Evolutionary conservation across 768 basidiomycete species (phyloP).

Genomic region (Mycena haematopus): DNA sequence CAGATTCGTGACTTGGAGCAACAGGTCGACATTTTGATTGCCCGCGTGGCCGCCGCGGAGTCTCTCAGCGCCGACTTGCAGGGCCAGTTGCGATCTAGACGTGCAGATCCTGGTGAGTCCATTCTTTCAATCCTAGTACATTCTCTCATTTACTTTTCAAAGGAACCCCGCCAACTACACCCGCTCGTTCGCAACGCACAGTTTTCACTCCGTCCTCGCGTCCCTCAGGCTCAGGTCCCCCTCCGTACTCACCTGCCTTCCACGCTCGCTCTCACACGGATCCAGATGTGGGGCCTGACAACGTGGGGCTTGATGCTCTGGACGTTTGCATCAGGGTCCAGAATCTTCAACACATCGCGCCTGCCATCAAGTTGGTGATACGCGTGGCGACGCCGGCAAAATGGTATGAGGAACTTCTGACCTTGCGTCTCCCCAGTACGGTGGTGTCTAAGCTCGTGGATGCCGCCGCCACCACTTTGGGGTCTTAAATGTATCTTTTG

Average conservation of each 20-base stretch:
- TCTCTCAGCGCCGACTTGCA: background rate
- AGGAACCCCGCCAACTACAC: background rate
- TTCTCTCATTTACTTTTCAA: background rate
- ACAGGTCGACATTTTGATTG: background rate
- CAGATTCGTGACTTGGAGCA: background rate
- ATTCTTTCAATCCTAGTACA: background rate
- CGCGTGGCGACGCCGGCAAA: background rate
- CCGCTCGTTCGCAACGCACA: too few species aligned
- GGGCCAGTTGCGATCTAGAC: background rate
- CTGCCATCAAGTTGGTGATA: background rate
- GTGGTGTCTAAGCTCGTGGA: background rate
- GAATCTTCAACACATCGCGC: background rate
- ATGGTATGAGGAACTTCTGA: conserved; percentile 2
- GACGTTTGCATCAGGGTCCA: background rate
- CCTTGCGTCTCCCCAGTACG: background rate
- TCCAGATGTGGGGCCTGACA: too few species aligned
- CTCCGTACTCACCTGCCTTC: background rate
- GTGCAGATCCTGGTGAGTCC: background rate
- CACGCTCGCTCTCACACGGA: too few species aligned
- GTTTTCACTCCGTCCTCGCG: too few species aligned
- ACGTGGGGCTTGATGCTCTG: background rate
- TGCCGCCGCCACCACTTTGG: too few species aligned
- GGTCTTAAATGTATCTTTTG: too few species aligned
- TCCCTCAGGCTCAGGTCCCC: too few species aligned
- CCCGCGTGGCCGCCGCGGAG: background rate